These are phyloP conservation scores for Ophiostoma himal-ulmi DNA, from an alignment of 2,329 filamentous ascomycete genomes.

Conservation along the genomic window DNA sequence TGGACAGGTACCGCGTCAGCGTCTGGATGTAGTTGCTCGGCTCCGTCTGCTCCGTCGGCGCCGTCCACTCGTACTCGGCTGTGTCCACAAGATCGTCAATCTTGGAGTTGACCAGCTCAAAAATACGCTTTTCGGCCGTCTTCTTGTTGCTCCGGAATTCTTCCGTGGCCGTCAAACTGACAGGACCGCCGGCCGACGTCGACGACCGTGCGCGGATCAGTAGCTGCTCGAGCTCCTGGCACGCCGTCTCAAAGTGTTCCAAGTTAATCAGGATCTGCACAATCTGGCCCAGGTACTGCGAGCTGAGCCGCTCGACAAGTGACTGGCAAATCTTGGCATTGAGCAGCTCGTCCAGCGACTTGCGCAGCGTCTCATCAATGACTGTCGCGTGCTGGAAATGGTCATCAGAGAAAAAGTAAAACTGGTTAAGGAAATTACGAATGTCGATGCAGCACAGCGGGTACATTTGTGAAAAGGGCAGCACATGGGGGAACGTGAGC, in stretches of 20 bases:
- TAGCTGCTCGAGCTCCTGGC: conserved; percentile 79
- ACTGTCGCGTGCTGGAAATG: conserved; percentile 86
- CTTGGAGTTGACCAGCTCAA: conserved; percentile 96
- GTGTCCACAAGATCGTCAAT: conserved; percentile 97
- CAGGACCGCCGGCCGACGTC: conserved; percentile 70
- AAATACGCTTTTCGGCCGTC: conserved; percentile 93
- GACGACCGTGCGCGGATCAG: conserved; percentile 80
- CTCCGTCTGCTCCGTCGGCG: conserved; percentile 56
- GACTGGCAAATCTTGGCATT: conserved; percentile 87
- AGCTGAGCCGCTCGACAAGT: conserved; percentile 78
- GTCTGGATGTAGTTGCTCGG: conserved; percentile 95
- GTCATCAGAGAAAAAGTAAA: conserved; percentile 95
- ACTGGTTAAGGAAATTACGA: conserved; percentile 93
- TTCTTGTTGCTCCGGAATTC: conserved; percentile 88
- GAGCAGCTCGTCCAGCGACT: conserved; percentile 88
- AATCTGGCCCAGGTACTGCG: conserved; percentile 94
- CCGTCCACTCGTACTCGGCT: conserved; percentile 88
- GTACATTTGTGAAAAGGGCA: conserved; percentile 99
- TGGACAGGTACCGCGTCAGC: conserved; percentile 82
- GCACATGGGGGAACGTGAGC: conserved; percentile 83
- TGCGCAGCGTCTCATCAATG: conserved; percentile 85
- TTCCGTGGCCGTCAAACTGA: conserved; percentile 75
- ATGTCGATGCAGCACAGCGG: conserved; percentile 97
- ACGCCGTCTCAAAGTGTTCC: conserved; percentile 93
- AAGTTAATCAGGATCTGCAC: conserved; percentile 97